Conservation (phyloP, 2,329 filamentous ascomycete species). For the Paraconiothyrium sp. region DNA sequence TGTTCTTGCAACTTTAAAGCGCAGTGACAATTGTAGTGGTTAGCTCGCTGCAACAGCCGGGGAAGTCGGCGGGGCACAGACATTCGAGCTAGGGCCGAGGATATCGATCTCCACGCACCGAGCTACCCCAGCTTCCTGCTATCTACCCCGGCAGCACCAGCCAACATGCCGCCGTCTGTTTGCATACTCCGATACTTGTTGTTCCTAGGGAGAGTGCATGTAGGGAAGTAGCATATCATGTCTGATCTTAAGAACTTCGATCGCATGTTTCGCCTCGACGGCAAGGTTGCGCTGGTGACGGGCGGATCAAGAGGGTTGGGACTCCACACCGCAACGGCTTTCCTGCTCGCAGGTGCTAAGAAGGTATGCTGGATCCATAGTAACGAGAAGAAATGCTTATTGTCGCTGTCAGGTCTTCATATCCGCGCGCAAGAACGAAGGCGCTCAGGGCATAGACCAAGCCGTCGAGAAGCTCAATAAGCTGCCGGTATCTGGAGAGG, state of each 20-base stretch:
- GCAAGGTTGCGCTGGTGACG: slow-evolving; percentile 50
- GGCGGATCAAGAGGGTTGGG: slow-evolving; percentile 52
- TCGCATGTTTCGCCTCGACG: slow-evolving; percentile 49
- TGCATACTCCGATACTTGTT: not conserved
- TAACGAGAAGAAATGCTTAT: too few species aligned
- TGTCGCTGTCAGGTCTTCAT: slow-evolving; percentile 41
- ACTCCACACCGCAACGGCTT: slow-evolving; percentile 51
- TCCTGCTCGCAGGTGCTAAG: slow-evolving; percentile 52
- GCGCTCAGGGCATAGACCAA: slow-evolving; percentile 50
- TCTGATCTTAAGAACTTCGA: slow-evolving; percentile 45
- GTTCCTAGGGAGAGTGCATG: slow-evolving; percentile 1
- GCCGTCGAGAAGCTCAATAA: slow-evolving; percentile 51
- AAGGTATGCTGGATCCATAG: slow-evolving; percentile 19
- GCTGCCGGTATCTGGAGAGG: slow-evolving; percentile 45
- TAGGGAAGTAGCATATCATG: slow-evolving; percentile 30
- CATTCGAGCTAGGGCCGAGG: slow-evolving; percentile 32
- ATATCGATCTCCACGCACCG: slow-evolving; percentile 37
- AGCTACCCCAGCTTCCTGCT: slow-evolving; percentile 28
- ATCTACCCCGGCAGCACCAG: slow-evolving; percentile 19
- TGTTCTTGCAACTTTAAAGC: slow-evolving; percentile 23
- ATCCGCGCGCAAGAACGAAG: slow-evolving; percentile 50
- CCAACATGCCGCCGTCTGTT: slow-evolving; percentile 25
- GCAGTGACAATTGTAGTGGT: slow-evolving; percentile 18
- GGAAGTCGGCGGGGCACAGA: slow-evolving; percentile 30
- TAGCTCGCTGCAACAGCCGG: slow-evolving; percentile 28